These are phyloP conservation scores for Macroventuria anomochaeta DNA, from an alignment of 2,329 filamentous ascomycete species.

Conservation along the genomic window DNA sequence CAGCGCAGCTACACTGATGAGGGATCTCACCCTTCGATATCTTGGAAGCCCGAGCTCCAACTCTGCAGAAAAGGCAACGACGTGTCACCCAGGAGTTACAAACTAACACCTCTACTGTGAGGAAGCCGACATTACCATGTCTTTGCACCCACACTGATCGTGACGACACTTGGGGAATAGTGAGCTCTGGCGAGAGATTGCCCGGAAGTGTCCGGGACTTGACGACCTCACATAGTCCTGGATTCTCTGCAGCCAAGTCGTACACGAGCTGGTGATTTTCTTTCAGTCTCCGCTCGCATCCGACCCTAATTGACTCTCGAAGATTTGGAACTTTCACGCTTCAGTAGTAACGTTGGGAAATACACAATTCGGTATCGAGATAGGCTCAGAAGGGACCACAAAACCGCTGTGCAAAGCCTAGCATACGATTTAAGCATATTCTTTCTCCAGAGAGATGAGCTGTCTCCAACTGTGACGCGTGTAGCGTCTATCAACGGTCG, in stretches of 20 bases:
- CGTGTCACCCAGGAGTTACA: too few relatives aligned
- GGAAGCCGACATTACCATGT: not conserved
- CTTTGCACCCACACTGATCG: not conserved
- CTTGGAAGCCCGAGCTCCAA: too few relatives aligned
- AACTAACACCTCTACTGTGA: too few relatives aligned
- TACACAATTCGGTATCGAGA: not conserved
- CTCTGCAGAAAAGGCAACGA: too few relatives aligned
- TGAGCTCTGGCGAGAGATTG: not conserved
- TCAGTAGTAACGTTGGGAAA: not conserved
- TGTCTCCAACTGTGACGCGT: slow-evolving; percentile 1
- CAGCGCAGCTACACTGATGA: too few relatives aligned
- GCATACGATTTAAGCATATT: not conserved
- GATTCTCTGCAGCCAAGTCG: not conserved
- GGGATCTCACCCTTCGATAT: too few relatives aligned
- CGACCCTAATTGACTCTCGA: not conserved
- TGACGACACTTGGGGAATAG: not conserved
- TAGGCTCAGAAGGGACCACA: not conserved
- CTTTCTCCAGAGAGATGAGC: not conserved
- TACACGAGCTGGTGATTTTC: not conserved
- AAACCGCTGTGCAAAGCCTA: not conserved
- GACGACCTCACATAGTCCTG: not conserved
- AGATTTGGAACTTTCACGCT: too few relatives aligned
- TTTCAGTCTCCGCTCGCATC: not conserved
- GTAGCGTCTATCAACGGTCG: slow-evolving; percentile 3
- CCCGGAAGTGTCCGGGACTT: not conserved